Evolutionary conservation across 2,329 filamentous ascomycete species (phyloP).

Genomic region (Fusarium graminum): DNA sequence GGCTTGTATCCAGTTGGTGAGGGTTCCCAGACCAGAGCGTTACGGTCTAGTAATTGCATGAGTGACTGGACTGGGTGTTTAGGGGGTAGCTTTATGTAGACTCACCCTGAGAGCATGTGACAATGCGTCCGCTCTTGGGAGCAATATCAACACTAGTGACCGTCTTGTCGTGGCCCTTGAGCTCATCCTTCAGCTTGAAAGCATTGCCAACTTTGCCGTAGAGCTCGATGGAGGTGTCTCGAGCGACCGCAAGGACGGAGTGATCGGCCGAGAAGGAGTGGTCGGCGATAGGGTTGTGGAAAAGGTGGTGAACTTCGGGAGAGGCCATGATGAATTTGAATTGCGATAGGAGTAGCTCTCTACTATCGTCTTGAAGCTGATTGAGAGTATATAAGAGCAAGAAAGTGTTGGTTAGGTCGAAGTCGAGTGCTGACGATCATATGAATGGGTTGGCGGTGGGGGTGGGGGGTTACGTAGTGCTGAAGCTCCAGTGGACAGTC

Average conservation of each 20-base stretch:
- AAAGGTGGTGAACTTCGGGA: slow-evolving; percentile 95
- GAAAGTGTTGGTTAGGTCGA: slow-evolving; percentile 23
- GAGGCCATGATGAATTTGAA: slow-evolving; percentile 75
- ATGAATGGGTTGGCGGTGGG: slow-evolving; percentile 42
- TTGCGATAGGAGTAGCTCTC: slow-evolving; percentile 79
- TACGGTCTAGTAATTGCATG: slow-evolving; percentile 75
- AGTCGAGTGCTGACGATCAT: slow-evolving; percentile 36
- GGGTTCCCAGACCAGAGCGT: slow-evolving; percentile 97
- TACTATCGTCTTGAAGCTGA: slow-evolving; percentile 76
- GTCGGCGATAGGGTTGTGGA: slow-evolving; percentile 95
- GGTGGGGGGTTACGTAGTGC: slow-evolving; percentile 49
- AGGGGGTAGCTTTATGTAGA: slow-evolving; percentile 14
- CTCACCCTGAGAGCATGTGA: slow-evolving; percentile 94
- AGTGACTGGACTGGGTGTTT: slow-evolving; percentile 15
- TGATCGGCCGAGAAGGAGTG: slow-evolving; percentile 98
- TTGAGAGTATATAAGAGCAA: slow-evolving; percentile 36
- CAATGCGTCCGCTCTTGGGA: slow-evolving; percentile 89
- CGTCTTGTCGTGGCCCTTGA: slow-evolving; percentile 96
- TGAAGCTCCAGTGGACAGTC: slow-evolving; percentile 34
- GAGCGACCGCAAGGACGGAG: slow-evolving; percentile 87
- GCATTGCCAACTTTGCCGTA: slow-evolving; percentile 79
- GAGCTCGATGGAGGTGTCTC: slow-evolving; percentile 90
- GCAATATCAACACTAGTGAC: slow-evolving; percentile 98
- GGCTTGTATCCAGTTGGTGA: slow-evolving; percentile 95
- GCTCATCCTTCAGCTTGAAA: slow-evolving; percentile 89